Base-by-base conservation (phyloP, 306 rosid genomes). In the Sesbania bispinosa region DNA sequence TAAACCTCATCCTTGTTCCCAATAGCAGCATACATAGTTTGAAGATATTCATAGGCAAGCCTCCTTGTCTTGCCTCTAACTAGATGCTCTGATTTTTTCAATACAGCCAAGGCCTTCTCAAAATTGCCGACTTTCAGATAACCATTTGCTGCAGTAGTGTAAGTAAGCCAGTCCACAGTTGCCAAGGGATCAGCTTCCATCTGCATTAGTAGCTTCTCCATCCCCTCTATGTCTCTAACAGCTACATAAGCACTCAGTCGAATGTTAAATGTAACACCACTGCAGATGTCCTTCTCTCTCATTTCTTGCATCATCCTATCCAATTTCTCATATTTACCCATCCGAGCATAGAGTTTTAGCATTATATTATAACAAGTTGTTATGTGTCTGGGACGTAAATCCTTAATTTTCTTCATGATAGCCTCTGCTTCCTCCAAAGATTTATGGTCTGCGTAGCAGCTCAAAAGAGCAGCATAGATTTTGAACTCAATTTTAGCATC, bases 1-100 rank as follows among this genome's bases (percentile, higher is more conserved):
- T 82, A 81, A 50, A 90, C 90, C 48, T 85, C 94, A 1, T 83
- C 87, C 78, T 79, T 84, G 18, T 74, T 81, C 36, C 89, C 94
- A 6, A 80, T 48, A 13, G 73, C 62, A 46, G 87, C 64, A 50
- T 90, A 77, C 33, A 69, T 69, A 43, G 84, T 71, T 39, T 70
- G 79, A 65, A 87, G 67, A 29, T 60, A 78, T 80, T 84, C 85
- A 53, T 78, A 88, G 26, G 87, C 88, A 73, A 32, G 8, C 77
- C 68, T 69, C 59, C 35, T 70, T 0, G 30, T 35, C 29, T 13
- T 39, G 39, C 46, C 59, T 14, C 61, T 53, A 41, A 62, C 50
- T 8, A 70, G 63, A 19, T 73, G 64, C 69, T 90, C 97, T 0
- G 94, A 63, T 81, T 57, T 83, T 83, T 78, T 64, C 43, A 90